Evolutionary conservation across 805 yeast genomes (phyloP), one percentile per base, ranked within the genome.

Genomic region (Yamadazyma akitaensis): DNA sequence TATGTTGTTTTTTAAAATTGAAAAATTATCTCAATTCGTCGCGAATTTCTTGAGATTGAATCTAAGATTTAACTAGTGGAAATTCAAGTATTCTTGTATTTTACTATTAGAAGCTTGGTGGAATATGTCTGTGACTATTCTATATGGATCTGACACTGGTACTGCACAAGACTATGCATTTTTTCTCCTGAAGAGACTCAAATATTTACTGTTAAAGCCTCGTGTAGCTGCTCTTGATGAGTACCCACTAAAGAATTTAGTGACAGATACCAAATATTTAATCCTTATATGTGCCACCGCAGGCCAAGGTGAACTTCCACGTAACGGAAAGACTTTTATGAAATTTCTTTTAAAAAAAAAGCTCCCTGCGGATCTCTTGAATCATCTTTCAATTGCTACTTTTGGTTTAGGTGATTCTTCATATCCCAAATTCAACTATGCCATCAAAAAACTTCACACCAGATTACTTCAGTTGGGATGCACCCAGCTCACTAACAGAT

Each of bases 361-460:
- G 53, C 75, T 92, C 7, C 94, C 69, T 0, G 25, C 53, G 0
- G 80, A 80, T 54, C 66, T 88, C 26, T 66, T 92, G 34, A 74
- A 75, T 51, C 87, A 84, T 58, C 55, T 88, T 10, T 63, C 69
- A 14, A 73, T 90, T 53, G 79, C 92, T 2, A 77, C 89, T 1
- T 85, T 94, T 59, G 99, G 99, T 0, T 67, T 94, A 1, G 99
- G 99, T 21, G 98, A 94, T 63, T 84, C 96, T 0, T 84, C 96
- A 1, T 94, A 94, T 61, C 88, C 95, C 5, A 79, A 85, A 53
- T 94, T 81, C 67, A 92, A 94, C 65, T 83, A 82, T 73, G 97
- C 96, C n/a, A 79, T 85, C 32, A 78, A 84, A 50, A 91, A 92
- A 58, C 64, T 94, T 14, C 96, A 92, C 61, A 76, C 81, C 18